A percentile compares a stretch with the other conserved stretches of the same genome.
Conservation (phyloP, 352 stramenopile genomes). For the Pelagophyceae sp. region DNA sequence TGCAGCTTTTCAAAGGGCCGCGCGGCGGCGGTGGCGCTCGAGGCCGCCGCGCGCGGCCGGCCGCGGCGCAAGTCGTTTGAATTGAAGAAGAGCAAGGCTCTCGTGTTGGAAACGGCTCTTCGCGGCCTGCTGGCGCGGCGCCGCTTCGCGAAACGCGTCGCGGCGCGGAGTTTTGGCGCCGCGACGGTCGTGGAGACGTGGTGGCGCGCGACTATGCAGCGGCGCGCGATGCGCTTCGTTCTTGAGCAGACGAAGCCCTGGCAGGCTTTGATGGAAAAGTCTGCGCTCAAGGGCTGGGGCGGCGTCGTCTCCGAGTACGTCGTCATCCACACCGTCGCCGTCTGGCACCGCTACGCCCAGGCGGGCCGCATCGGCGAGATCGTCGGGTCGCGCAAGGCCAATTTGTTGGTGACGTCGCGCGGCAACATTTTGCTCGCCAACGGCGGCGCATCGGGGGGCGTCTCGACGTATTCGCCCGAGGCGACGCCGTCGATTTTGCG, state of each 20-base stretch:
- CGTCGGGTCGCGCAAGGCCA: neutral
- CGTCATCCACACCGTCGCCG: neutral
- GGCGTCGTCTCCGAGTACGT: neutral
- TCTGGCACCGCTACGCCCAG: neutral
- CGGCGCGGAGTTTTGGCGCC: neutral
- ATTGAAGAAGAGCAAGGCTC: neutral
- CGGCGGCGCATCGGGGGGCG: neutral
- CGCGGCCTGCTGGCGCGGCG: neutral
- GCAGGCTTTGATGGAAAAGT: neutral
- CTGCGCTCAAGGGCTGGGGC: neutral
- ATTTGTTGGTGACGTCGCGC: neutral
- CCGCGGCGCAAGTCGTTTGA: neutral
- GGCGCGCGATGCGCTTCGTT: neutral
- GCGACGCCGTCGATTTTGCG: neutral
- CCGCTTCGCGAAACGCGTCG: neutral
- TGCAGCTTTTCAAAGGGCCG: too few relatives aligned
- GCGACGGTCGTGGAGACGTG: neutral
- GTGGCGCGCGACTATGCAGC: neutral
- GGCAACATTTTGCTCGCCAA: neutral
- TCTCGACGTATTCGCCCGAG: neutral
- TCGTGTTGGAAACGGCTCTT: neutral
- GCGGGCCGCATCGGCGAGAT: slow-evolving; percentile 8
- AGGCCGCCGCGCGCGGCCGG: neutral
- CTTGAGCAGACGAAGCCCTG: neutral
- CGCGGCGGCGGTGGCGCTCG: neutral